phyloP scores from a whole-genome alignment of 169 alveolate species.

The Plasmodium coatneyi region DNA sequence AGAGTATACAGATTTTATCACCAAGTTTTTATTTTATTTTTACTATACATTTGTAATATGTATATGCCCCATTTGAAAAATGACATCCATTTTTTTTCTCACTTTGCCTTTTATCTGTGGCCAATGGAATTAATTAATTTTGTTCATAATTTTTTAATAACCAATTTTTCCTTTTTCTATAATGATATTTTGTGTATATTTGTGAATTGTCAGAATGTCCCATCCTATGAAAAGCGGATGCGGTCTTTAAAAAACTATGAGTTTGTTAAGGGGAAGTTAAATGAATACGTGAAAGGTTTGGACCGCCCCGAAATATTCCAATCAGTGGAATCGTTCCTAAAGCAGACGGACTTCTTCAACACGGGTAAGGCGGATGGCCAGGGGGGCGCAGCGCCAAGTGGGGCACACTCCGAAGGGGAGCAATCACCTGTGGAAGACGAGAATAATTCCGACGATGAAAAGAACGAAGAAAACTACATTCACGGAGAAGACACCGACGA shows the following conservation, averaged over 20 bases:
- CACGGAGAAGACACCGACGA: neutral
- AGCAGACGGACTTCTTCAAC: slow-evolving; percentile 52
- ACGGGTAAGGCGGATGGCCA: neutral
- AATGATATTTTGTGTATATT: slow-evolving; percentile 44
- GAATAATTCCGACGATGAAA: neutral
- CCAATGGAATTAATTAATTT: slow-evolving; percentile 72
- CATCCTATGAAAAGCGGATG: slow-evolving; percentile 36
- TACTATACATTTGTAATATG: slow-evolving; percentile 62
- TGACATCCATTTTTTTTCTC: slow-evolving; percentile 53
- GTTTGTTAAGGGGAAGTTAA: slow-evolving; percentile 16
- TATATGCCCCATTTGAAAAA: slow-evolving; percentile 66
- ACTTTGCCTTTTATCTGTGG: slow-evolving; percentile 65
- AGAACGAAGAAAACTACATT: neutral
- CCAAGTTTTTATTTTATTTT: slow-evolving; percentile 61
- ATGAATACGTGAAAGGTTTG: slow-evolving; percentile 7
- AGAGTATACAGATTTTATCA: slow-evolving; percentile 57
- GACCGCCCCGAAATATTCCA: slow-evolving; percentile 8
- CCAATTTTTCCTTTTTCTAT: slow-evolving; percentile 52
- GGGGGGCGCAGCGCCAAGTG: neutral
- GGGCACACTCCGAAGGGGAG: neutral
- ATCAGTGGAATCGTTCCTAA: slow-evolving; percentile 54
- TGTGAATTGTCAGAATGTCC: slow-evolving; percentile 17
- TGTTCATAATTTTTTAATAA: slow-evolving; percentile 55
- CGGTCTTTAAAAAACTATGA: slow-evolving; percentile 28
- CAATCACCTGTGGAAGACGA: neutral